A percentile compares a stretch with the other conserved stretches of the same genome.
phyloP scores from a whole-genome alignment of 257 asterid genomes.

The Nyctanthes arbortristis region DNA sequence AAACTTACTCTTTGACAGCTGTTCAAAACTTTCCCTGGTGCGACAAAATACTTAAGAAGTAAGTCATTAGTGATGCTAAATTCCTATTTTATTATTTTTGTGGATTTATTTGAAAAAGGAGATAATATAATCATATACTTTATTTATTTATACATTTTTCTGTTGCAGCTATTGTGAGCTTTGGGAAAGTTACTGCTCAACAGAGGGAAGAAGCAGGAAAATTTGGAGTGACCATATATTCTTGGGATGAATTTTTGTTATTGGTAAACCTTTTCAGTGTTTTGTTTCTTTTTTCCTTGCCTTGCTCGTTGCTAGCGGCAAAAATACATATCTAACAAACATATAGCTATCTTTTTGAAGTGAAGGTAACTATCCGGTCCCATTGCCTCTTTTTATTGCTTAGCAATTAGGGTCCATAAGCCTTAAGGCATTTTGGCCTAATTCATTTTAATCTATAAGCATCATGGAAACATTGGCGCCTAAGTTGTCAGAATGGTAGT shows the following conservation, averaged over 20 bases:
- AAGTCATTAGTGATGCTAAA: slow-evolving; percentile 33
- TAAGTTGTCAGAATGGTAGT: background rate
- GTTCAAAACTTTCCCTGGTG: slow-evolving; percentile 71
- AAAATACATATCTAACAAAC: background rate
- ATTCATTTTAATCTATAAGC: background rate
- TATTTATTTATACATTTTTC: slow-evolving; percentile 17
- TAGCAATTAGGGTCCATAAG: background rate
- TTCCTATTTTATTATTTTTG: slow-evolving; percentile 20
- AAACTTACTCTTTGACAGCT: slow-evolving; percentile 55
- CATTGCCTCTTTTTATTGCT: slow-evolving; percentile 15
- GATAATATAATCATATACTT: background rate
- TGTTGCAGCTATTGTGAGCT: slow-evolving; percentile 79
- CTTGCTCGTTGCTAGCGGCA: slow-evolving; percentile 1
- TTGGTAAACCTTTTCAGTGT: slow-evolving; percentile 50
- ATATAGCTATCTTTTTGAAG: background rate
- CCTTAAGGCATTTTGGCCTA: background rate
- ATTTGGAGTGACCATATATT: slow-evolving; percentile 55
- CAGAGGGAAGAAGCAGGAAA: slow-evolving; percentile 74
- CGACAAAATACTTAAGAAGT: slow-evolving; percentile 73
- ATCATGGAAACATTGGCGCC: background rate
- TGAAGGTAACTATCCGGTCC: background rate
- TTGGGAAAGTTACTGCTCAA: slow-evolving; percentile 65
- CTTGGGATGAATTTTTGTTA: slow-evolving; percentile 82
- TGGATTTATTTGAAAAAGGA: slow-evolving; percentile 22
- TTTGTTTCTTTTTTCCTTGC: slow-evolving; percentile 20